These are phyloP conservation scores for Trichoderma brevicompactum DNA, from an alignment of 2,329 filamentous ascomycete species.

Conservation along the genomic window DNA sequence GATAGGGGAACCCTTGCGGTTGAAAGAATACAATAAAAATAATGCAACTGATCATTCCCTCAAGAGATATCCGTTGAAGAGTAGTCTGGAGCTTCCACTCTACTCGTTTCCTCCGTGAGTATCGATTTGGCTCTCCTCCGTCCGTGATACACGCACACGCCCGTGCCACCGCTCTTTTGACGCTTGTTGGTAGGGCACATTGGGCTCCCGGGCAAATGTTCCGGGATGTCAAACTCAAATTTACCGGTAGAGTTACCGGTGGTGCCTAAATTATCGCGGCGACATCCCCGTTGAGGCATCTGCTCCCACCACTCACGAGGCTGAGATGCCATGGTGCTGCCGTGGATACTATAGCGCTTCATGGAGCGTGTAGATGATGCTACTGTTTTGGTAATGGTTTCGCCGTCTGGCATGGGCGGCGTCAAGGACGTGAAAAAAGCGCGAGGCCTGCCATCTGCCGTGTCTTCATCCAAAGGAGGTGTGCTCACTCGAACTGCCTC, in stretches of 20 bases:
- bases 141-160: constrained; percentile 57
- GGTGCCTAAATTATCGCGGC: constrained; percentile 31
- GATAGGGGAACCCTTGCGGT: no score
- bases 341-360: constrained; percentile 33
- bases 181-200: constrained; percentile 56
- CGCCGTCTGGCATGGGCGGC: constrained; percentile 34
- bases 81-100: not conserved
- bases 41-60: not conserved
- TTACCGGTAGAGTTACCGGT: constrained; percentile 27
- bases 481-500: constrained; percentile 56
- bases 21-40: no score
- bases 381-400: constrained; percentile 2
- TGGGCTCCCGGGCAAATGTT: constrained; percentile 56
- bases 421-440: constrained; percentile 51
- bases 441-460: constrained; percentile 44
- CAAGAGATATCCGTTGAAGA: not conserved
- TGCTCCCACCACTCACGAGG: constrained; percentile 46
- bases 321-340: constrained; percentile 34
- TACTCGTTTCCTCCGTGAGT: constrained; percentile 38
- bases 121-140: constrained; percentile 37
- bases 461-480: constrained; percentile 49
- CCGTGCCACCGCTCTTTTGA: constrained; percentile 50
- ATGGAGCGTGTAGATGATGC: constrained; percentile 24
- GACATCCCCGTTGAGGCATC: constrained; percentile 34
- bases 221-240: constrained; percentile 56